phyloP scores from a whole-genome alignment of 805 yeast species.

The Metschnikowia cerradonensis region DNA sequence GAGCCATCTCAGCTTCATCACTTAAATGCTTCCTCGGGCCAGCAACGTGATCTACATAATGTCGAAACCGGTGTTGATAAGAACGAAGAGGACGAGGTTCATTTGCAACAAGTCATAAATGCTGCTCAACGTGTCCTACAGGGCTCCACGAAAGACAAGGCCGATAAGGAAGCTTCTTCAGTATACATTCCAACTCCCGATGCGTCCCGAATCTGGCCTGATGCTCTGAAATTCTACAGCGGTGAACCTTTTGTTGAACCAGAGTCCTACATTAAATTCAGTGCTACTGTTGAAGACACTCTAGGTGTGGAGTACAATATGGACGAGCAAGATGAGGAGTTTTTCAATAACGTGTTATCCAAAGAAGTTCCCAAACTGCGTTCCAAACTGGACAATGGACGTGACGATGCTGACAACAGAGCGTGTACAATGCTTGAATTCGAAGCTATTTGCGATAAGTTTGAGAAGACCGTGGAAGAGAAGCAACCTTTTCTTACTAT shows the following conservation, averaged over 20 bases:
- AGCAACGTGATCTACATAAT: conserved; percentile 81
- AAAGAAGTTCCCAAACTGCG: conserved; percentile 28
- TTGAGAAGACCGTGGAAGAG: conserved; percentile 71
- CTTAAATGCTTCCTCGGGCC: conserved; percentile 45
- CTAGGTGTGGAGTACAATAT: conserved; percentile 79
- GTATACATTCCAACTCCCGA: conserved; percentile 96
- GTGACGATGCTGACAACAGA: conserved; percentile 14
- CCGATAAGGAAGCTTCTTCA: conserved; percentile 22
- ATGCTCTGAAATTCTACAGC: conserved; percentile 66
- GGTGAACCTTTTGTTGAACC: conserved; percentile 65
- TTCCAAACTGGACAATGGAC: conserved; percentile 10
- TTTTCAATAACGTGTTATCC: conserved; percentile 43
- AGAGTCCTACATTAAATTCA: conserved; percentile 74
- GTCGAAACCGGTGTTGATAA: conserved; percentile 98
- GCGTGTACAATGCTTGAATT: conserved; percentile 77
- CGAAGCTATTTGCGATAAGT: conserved; percentile 68
- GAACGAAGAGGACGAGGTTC: conserved; percentile 95
- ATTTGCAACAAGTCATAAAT: conserved; percentile 84
- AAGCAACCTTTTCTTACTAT: conserved; percentile 85
- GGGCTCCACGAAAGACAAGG: conserved; percentile 30
- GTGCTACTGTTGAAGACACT: conserved; percentile 95
- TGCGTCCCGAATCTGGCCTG: conserved; percentile 80
- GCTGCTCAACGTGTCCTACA: conserved; percentile 66
- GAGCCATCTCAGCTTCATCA: conserved; percentile 43
- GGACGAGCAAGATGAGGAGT: conserved; percentile 85